Percentiles rank a stretch among this genome's conserved stretches.
Conservation (phyloP, 371 early-diverging fungal genomes). For the Batrachochytrium dendrobatidis region DNA sequence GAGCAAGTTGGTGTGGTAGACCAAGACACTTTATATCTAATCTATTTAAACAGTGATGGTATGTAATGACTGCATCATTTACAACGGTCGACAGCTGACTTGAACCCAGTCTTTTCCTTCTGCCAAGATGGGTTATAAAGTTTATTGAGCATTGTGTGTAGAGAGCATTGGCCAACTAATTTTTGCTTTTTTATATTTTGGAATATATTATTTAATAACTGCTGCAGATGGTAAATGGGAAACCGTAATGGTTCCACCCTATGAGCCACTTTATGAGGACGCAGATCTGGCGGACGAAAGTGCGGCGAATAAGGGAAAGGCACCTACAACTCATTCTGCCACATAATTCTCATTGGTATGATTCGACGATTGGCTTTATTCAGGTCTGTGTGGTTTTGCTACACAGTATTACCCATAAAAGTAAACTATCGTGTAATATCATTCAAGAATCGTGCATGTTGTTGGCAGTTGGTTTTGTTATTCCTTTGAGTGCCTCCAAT, state of each 20-base stretch:
- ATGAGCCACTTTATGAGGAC: conserved; percentile 33
- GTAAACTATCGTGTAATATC: too few species aligned
- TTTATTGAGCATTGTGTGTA: neutral
- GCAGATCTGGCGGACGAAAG: conserved; percentile 5
- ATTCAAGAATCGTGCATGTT: too few species aligned
- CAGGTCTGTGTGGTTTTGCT: too few species aligned
- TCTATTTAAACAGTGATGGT: conserved; percentile 21
- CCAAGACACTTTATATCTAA: conserved; percentile 21
- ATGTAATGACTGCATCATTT: neutral
- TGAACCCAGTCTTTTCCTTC: neutral
- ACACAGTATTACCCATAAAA: too few species aligned
- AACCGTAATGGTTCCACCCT: conserved; percentile 24
- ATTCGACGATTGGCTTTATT: too few species aligned
- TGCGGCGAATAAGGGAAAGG: conserved; percentile 21
- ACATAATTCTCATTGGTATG: too few species aligned
- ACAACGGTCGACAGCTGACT: neutral
- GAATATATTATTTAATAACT: neutral
- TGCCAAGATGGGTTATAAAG: neutral
- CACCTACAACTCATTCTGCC: too few species aligned
- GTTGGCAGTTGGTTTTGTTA: too few species aligned
- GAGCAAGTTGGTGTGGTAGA: conserved; percentile 32
- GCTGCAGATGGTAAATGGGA: conserved; percentile 23
- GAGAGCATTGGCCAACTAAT: neutral
- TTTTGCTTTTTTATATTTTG: conserved; percentile 1
- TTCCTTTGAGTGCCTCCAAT: too few species aligned